A percentile compares a stretch with the other conserved stretches of the same genome.
These are phyloP conservation scores for Sclerotinia minor DNA, from an alignment of 2,329 filamentous ascomycete species.

Conservation along the genomic window DNA sequence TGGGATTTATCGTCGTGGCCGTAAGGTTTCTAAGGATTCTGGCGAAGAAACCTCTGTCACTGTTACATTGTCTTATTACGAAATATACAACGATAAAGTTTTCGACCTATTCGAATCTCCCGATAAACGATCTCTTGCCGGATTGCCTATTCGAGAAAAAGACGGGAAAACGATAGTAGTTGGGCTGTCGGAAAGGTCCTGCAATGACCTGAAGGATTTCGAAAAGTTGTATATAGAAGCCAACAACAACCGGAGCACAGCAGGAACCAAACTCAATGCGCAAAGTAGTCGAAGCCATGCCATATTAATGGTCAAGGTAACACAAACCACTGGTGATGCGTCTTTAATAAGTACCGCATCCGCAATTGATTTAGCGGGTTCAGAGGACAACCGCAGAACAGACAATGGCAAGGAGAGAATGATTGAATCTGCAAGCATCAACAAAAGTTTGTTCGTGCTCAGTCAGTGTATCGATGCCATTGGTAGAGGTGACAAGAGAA, in stretches of 20 bases:
- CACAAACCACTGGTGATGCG: constrained; percentile 68
- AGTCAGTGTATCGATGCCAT: constrained; percentile 97
- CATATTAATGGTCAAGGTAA: constrained; percentile 85
- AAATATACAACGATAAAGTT: constrained; percentile 96
- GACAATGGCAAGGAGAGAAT: constrained; percentile 91
- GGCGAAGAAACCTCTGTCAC: constrained; percentile 67
- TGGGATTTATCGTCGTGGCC: constrained; percentile 78
- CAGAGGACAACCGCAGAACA: constrained; percentile 90
- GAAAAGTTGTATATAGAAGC: constrained; percentile 87
- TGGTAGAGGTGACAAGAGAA: constrained; percentile 69
- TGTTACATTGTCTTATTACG: constrained; percentile 85
- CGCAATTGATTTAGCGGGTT: constrained; percentile 92
- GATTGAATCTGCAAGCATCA: constrained; percentile 95
- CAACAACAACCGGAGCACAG: constrained; percentile 86
- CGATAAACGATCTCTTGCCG: constrained; percentile 74
- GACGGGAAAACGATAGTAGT: constrained; percentile 85
- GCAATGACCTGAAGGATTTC: constrained; percentile 84
- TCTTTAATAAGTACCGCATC: constrained; percentile 79
- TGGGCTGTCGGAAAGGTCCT: constrained; percentile 79
- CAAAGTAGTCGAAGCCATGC: constrained; percentile 89
- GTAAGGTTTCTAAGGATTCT: constrained; percentile 81
- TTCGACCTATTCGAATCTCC: constrained; percentile 86
- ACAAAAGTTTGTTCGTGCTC: constrained; percentile 93
- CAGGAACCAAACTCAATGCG: constrained; percentile 87
- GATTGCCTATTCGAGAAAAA: constrained; percentile 80